Evolutionary conservation across 768 basidiomycete species (phyloP), one percentile per base, ranked within the genome.

Genomic region (Guyanaporus albipodus): DNA sequence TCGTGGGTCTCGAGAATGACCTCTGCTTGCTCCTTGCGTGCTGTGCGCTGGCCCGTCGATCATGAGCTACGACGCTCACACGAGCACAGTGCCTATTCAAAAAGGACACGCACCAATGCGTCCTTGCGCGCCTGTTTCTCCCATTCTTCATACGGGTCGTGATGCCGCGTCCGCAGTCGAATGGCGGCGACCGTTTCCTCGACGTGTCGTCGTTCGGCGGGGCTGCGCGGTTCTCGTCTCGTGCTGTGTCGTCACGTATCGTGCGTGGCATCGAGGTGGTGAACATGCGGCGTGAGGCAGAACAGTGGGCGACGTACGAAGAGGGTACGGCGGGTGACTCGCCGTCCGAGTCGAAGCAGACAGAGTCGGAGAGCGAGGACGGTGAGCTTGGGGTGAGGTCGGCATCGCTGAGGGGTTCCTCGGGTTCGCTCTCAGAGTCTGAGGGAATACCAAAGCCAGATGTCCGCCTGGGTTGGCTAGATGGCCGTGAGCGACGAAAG

Each of bases 391-490:
- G 54, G 21, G 53, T n/a, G 59, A 53, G 41, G 6, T 73, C 73
- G 1, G 63, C 69, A 33, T 75, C 74, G 35, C 70, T 70, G 33
- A 67, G 58, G 14, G 64, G 59, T 11, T 61, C 56, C 3, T 62
- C 66, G n/a, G 44, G 34, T 17, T 63, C 61, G 40, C 57, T 66
- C 21, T 70, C 63, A 8, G 78, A 80, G 46, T 79, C 77, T 6
- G 76, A 73, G 24, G 73, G 73, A 5, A 80, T 60, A 14, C 79
- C 79, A 55, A 79, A 83, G 6, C 77, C 77, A 12, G 78, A 80
- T 4, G 70, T 65, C 28, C 70, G 63, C n/a, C 75, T 64, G 11
- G 35, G 21, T 3, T 31, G 11, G 33, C 63, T 60, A 27, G 23
- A 26, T 18, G 6, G 23, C 6, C n/a, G 11, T 54, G 27, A 43